Conservation (phyloP, 345 rosid species). For the Salix koriyanagi region DNA sequence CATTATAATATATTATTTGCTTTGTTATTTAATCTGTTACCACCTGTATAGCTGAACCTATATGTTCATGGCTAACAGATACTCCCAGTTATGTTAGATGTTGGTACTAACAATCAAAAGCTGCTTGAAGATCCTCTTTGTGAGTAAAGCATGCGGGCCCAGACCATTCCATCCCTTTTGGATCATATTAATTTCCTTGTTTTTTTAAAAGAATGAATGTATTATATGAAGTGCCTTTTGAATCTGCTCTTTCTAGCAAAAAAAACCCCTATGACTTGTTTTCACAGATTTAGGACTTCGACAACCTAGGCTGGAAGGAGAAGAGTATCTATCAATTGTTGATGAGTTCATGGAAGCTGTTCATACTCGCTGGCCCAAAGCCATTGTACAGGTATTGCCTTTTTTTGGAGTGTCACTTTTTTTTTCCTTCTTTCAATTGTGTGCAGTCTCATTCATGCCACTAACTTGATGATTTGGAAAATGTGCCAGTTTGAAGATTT, state of each 20-base stretch:
- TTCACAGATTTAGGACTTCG: conserved; percentile 82
- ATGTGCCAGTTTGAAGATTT: conserved; percentile 84
- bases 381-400: conserved; percentile 76
- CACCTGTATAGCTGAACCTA: conserved; percentile 14
- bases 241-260: conserved; percentile 7
- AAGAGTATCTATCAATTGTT: conserved; percentile 73
- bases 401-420: neutral
- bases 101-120: conserved; percentile 89
- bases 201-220: conserved; percentile 5
- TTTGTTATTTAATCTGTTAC: conserved; percentile 4
- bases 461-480: conserved; percentile 27
- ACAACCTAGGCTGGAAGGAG: conserved; percentile 92
- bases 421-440: conserved; percentile 20
- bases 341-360: conserved; percentile 99
- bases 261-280: conserved; percentile 16
- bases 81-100: conserved; percentile 92
- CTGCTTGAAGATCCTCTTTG: conserved; percentile 84
- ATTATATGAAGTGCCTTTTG: conserved; percentile 3
- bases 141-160: conserved; percentile 34
- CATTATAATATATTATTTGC: conserved; percentile 1
- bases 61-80: conserved; percentile 41
- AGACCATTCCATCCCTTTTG: neutral
- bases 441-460: conserved; percentile 6
- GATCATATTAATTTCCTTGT: neutral
- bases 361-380: conserved; percentile 91